These are phyloP conservation scores for Elaeagnus macrophylla DNA, from an alignment of 306 rosid genomes.

Conservation along the genomic window DNA sequence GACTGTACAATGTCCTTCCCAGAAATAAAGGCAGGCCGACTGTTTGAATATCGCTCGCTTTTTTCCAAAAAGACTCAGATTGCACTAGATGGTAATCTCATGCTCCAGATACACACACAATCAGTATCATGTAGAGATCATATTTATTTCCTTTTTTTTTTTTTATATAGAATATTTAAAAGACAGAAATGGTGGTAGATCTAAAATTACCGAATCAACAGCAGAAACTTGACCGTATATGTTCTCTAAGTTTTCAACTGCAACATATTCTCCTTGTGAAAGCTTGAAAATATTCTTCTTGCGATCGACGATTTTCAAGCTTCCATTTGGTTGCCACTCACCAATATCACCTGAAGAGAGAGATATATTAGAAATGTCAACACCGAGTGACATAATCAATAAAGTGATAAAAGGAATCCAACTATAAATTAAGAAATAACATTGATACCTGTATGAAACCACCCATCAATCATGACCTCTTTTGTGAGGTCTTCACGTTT, in stretches of 20 bases:
- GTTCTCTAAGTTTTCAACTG: slow-evolving; percentile 93
- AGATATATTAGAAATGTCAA: slow-evolving; percentile 13
- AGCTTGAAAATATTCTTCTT: slow-evolving; percentile 98
- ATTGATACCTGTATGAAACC: slow-evolving; percentile 91
- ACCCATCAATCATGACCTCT: slow-evolving; percentile 75
- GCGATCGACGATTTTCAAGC: slow-evolving; percentile 88
- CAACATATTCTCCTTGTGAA: slow-evolving; percentile 98
- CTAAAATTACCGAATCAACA: slow-evolving; percentile 59
- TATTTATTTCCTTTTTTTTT: too few species aligned
- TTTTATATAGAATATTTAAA: neutral
- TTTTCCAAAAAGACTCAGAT: too few species aligned
- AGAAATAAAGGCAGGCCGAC: too few species aligned
- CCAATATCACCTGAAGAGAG: slow-evolving; percentile 80
- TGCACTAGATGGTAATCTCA: too few species aligned
- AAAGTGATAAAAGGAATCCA: slow-evolving; percentile 6
- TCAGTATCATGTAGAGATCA: too few species aligned
- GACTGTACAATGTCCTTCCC: too few species aligned
- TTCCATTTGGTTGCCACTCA: slow-evolving; percentile 92
- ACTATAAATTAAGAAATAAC: slow-evolving; percentile 7
- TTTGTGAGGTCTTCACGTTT: slow-evolving; percentile 90
- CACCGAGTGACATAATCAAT: slow-evolving; percentile 1
- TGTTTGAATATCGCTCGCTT: too few species aligned
- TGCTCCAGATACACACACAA: too few species aligned
- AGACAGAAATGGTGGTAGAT: slow-evolving; percentile 1
- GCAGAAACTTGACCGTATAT: slow-evolving; percentile 56